Evolutionary conservation across 1,139 yeast species (phyloP), one percentile per base, ranked within the genome.

Genomic region (Taphrina wiesneri): DNA sequence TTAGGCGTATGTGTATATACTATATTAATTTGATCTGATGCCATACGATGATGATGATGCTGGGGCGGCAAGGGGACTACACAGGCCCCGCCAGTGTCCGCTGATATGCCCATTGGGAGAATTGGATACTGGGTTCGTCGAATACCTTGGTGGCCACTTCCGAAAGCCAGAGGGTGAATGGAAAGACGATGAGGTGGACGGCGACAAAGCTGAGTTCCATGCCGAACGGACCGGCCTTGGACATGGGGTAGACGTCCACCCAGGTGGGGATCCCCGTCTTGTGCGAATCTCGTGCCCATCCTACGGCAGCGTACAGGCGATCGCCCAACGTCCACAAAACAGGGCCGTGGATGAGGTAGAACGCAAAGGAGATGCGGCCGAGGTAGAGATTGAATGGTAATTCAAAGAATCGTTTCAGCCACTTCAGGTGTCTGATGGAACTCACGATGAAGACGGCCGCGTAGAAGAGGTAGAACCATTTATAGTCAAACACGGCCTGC

Each of bases 311-410:
- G 21, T 60, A 60, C 17, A 60, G n/a, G 4, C 64, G 49, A 17
- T 60, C 64, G 9, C 43, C 64, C 41, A 60, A 34, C 34, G 36
- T 49, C 64, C 64, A 60, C 6, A 60, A 23, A 9, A 60, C 54
- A 3, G 64, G 64, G 5, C 64, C 64, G 39, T 60, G 64, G 28
- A 60, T 41, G 23, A 60, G 64, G 39, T 60, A 60, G 28, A 60
- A 41, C 41, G 57, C 56, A 54, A 60, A 60, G 23, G 64, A 60
- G 25, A 60, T 60, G 13, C 64, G 54, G 21, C 64, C 64, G 36
- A 60, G 43, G 47, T 60, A 60, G 19, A 45, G 57, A 17, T 52
- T 53, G 36, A 49, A 21, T 5, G 32, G 64, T 7, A 53, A 17
- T 26, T 60, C 64, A 28, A 60, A 60, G 41, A 60, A 21, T 5